Conservation (phyloP, 129 eudicot species). For the Centella asiatica region DNA sequence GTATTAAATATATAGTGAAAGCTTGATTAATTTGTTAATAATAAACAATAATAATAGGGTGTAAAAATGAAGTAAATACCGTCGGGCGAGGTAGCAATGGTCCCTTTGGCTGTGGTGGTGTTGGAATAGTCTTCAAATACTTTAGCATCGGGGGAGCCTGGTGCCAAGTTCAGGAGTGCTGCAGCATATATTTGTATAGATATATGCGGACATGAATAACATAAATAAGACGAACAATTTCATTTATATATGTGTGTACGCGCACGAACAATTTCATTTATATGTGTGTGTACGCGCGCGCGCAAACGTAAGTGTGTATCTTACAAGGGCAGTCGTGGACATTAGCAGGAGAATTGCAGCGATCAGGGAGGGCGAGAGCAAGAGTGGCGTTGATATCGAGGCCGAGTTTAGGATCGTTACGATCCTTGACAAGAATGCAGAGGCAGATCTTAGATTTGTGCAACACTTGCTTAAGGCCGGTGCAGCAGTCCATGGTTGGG, state of each 20-base stretch:
- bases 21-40: background rate
- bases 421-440: constrained; percentile 58
- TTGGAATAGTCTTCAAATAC: constrained; percentile 33
- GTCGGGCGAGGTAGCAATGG: constrained; percentile 14
- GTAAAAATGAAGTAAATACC: background rate
- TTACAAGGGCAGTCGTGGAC: constrained; percentile 51
- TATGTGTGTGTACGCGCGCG: too few relatives aligned
- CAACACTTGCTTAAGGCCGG: constrained; percentile 43
- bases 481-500: constrained; percentile 58
- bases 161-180: constrained; percentile 38
- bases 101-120: constrained; percentile 5
- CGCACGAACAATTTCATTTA: too few relatives aligned
- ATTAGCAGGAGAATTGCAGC: constrained; percentile 37
- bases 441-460: constrained; percentile 39
- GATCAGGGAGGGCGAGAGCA: constrained; percentile 48
- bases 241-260: too few relatives aligned
- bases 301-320: background rate
- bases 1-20: background rate
- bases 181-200: background rate
- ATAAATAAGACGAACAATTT: too few relatives aligned
- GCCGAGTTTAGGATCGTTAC: constrained; percentile 53
- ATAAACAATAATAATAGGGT: background rate
- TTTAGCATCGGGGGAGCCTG: constrained; percentile 41
- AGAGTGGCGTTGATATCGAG: constrained; percentile 53
- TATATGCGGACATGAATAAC: background rate